Percentiles rank a stretch among this genome's conserved stretches.
phyloP scores from a whole-genome alignment of 352 stramenopile species.

The Pythium plurisporium region DNA sequence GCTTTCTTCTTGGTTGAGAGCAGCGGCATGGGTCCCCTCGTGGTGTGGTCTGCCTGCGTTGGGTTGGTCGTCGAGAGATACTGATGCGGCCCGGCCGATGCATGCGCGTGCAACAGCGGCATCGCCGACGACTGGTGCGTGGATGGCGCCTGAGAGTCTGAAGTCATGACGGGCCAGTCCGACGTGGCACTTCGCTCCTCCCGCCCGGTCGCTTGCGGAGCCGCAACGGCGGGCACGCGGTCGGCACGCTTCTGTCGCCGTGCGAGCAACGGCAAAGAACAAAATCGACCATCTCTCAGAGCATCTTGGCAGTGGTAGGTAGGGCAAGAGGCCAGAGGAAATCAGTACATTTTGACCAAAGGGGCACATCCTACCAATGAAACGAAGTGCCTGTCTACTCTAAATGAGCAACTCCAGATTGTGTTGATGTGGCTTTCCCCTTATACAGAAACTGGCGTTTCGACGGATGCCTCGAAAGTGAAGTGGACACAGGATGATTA shows the following conservation, averaged over 20 bases:
- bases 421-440: not conserved
- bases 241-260: not conserved
- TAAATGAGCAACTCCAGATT: not conserved
- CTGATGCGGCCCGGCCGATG: not conserved
- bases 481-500: constrained; percentile 18
- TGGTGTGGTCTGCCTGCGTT: not conserved
- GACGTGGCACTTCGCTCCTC: not conserved
- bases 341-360: not conserved
- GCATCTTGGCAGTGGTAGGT: not conserved
- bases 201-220: not conserved
- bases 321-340: not conserved
- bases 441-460: constrained; percentile 7
- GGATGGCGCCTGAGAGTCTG: constrained; percentile 8
- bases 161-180: constrained; percentile 16
- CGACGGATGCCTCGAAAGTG: not conserved
- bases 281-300: not conserved
- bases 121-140: constrained; percentile 11
- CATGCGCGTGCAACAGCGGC: constrained; percentile 6
- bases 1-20: constrained; percentile 5
- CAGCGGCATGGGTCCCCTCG: not conserved
- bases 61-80: not conserved
- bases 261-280: not conserved
- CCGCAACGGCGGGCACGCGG: not conserved
- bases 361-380: not conserved
- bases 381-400: not conserved